Evolutionary conservation across 225 moss, liverwort and hornwort species (phyloP), one percentile per base, ranked within the genome.

Genomic region (Physcomitrium patens): DNA sequence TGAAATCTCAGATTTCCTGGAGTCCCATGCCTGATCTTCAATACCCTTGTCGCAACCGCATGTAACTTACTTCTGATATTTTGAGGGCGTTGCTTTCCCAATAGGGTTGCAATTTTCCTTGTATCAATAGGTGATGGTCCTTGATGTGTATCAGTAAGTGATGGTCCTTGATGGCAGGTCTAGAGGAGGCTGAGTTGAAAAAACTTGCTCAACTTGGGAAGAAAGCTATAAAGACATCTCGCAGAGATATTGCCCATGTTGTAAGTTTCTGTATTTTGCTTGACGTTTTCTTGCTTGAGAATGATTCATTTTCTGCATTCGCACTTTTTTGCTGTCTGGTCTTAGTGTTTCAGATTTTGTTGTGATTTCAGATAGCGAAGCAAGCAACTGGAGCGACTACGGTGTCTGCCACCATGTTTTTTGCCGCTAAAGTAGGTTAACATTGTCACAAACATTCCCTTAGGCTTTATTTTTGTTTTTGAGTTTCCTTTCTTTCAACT

Each of bases 371-470:
- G 96, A 91, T 96, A 76, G 91, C 97, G 51, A 82, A 77, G 50
- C 82, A 84, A 58, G 63, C 70, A 44, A 84, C 93, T 51, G 97
- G 97, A 59, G 97, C 97, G 71, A 99, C 97, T 67, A 99, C 97
- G n/a, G 97, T 99, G 67, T 95, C 97, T 20, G 90, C 91, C 68
- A 99, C 97, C 37, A 95, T 99, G 91, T 91, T 99, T 75, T 88
- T 99, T 20, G 94, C 97, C 67, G 90, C 90, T 43, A 95, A 91
- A 91, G 97, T 96, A 37, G 69, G 65, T 18, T 53, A 20, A 19
- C 59, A 11, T 65, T 1, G 0, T 0, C 9, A 60, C 27, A 28
- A 58, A 5, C 51, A 3, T 63, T 70, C 60, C 28, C 53, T 31
- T 41, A 51, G 28, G 31, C 60, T 72, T 58, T 15, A 7, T 71